Base-by-base conservation (phyloP, 2,329 filamentous ascomycete genomes). In the Hypoxylon sp. region DNA sequence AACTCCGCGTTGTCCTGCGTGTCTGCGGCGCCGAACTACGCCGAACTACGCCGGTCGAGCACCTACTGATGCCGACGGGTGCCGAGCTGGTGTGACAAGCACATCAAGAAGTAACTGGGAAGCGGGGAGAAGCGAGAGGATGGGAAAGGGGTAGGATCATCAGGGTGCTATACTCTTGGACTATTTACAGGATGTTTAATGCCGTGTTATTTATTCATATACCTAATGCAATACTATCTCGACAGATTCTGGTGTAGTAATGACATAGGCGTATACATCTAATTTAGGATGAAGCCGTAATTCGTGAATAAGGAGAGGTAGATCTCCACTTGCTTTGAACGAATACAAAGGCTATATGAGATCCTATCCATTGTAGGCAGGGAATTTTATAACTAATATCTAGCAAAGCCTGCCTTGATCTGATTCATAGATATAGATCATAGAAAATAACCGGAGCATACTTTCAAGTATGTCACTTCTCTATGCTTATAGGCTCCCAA, bases 11-110 rank as follows among this genome's bases (percentile, higher is more conserved):
- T 22, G 22, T 11, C n/a, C 61, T 58, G 61, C 54, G 51, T 8
- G 53, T 17, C 48, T 54, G 55, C 37, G 61, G 22, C 17, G 60
- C 14, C 10, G n/a, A 46, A 17, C 14, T 33, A 44, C 17, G 60
- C 14, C 10, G n/a, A 46, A 17, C 14, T 33, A 44, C 8, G 35
- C 22, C 35, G n/a, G n/a, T n/a, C 22, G 22, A 31, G 6, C 17
- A 3, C 2, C 22, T 20, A 44, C 20, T 8, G 40, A 11, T 17
- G 51, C 14, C 42, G 30, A 35, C 6, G 25, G 14, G 17, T 10
- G 2, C 40, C 14, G 40, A 44, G 17, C 13, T 22, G 17, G 1
- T 17, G 6, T 14, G 17, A 42, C n/a, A n/a, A 20, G 40, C 6
- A 8, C 17, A 42, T 4, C 11, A 22, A 44, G 40, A 44, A 3